Evolutionary conservation across 2,329 filamentous ascomycete genomes (phyloP), one percentile per base, ranked within the genome.

Genomic region (Leptographium procerum): DNA sequence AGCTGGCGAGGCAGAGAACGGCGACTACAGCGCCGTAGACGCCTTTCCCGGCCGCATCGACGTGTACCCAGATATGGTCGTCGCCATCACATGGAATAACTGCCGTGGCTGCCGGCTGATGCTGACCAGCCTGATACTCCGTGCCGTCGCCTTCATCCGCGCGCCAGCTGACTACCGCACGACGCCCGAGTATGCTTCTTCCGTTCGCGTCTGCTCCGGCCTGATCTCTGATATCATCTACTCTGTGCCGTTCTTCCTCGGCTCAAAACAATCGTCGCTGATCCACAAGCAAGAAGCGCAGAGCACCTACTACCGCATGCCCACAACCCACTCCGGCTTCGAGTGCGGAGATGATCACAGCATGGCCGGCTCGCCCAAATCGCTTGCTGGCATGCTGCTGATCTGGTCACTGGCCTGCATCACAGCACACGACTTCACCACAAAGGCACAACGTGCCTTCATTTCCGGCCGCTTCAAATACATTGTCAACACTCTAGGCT

Each of bases 41-140:
- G 78, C 83, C 0, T 85, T 77, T 64, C 82, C 82, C 0, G 82
- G 82, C 4, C 75, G 79, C 16, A 77, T 85, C 26, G 82, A 85
- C 65, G 72, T 79, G 8, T 85, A 83, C 65, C 70, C 72, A 29
- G 81, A 85, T 67, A 71, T 84, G 51, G 82, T 77, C 74, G 76
- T 81, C 34, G 77, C 77, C 16, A 77, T 73, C 59, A 71, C 81
- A 7, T 81, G 77, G 76, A 84, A 84, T 66, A 70, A 79, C 68
- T 71, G 75, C 60, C 72, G 82, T 14, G 74, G 77, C 22, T 75
- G 77, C 16, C 73, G 82, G 2, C 71, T 85, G 40, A 75, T 82
- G 57, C 71, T 84, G 33, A 76, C 77, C 4, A 78, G 79, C 16
- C 69, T 81, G 22, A 75, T 81, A 33, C 77, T 85, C 11, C 78